phyloP scores from a whole-genome alignment of 2,329 filamentous ascomycete species.

The Aspergillus viridinutans region DNA sequence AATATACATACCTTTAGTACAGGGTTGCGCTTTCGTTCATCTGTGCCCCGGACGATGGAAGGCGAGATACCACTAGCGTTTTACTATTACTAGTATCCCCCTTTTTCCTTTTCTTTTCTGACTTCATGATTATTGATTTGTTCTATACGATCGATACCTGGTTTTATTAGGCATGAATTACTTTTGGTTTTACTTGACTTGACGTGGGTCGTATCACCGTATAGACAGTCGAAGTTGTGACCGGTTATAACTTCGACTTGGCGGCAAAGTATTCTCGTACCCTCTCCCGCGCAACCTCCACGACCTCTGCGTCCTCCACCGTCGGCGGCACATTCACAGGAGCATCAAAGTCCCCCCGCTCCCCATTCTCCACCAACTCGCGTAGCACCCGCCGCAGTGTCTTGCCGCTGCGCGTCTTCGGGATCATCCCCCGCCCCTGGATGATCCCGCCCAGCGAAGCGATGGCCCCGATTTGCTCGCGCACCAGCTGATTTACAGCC shows the following conservation, averaged over 20 bases:
- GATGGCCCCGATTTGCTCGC: slow-evolving; percentile 80
- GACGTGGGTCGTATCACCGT: background rate
- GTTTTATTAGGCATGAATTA: background rate
- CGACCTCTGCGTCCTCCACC: slow-evolving; percentile 72
- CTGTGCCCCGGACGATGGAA: background rate
- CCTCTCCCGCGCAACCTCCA: slow-evolving; percentile 67
- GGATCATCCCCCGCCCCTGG: slow-evolving; percentile 80
- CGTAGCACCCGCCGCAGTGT: slow-evolving; percentile 76
- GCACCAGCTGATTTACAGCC: slow-evolving; percentile 54
- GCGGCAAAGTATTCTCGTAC: slow-evolving; percentile 69
- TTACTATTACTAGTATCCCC: background rate
- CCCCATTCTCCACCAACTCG: slow-evolving; percentile 78
- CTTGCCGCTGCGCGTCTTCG: slow-evolving; percentile 89
- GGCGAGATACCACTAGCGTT: background rate
- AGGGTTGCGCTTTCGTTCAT: background rate
- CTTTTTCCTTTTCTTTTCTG: background rate
- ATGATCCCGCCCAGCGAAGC: slow-evolving; percentile 82
- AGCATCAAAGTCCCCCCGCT: slow-evolving; percentile 67
- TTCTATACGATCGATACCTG: background rate
- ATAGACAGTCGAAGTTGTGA: background rate
- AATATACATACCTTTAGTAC: background rate
- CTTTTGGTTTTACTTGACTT: background rate
- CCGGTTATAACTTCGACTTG: slow-evolving; percentile 43
- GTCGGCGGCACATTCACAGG: slow-evolving; percentile 74
- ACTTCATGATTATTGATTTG: background rate